Conservation (phyloP, 1,284 basidiomycete genomes). For the Ganoderma lingzhi region DNA sequence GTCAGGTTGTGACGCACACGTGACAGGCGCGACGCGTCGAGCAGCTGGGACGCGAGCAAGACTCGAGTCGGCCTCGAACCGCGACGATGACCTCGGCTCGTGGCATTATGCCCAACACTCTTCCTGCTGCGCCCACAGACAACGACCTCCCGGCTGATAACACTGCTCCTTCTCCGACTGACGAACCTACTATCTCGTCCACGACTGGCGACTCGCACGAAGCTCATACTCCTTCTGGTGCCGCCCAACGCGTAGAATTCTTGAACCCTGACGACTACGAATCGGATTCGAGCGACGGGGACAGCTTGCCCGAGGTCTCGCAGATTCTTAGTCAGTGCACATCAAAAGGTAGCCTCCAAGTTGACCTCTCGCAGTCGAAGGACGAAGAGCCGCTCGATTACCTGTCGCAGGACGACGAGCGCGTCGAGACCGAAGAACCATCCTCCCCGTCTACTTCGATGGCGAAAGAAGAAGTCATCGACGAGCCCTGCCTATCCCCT, state of each 20-base stretch:
- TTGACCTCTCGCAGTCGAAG: not conserved
- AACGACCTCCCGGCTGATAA: not conserved
- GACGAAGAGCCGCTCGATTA: not conserved
- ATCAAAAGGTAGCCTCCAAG: not conserved
- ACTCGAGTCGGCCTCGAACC: not conserved
- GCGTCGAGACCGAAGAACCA: not conserved
- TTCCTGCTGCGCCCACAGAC: not conserved
- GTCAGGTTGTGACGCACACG: constrained; percentile 3
- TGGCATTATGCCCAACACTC: not conserved
- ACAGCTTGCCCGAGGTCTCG: constrained; percentile 19
- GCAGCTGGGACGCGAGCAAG: not conserved
- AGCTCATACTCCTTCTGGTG: not conserved
- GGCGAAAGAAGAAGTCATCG: not conserved
- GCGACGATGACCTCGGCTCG: not conserved
- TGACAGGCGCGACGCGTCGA: constrained; percentile 20
- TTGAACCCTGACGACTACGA: constrained; percentile 6
- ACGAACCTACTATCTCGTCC: not conserved
- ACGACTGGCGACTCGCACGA: not conserved
- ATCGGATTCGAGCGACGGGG: constrained; percentile 9
- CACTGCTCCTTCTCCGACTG: not conserved
- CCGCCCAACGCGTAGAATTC: not conserved
- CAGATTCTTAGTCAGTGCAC: constrained; percentile 14
- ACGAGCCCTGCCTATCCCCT: not conserved
- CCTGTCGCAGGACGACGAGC: not conserved
- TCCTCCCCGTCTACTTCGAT: too few relatives aligned